Percentiles rank a stretch among this genome's conserved stretches.
Evolutionary conservation across 441 rosid species (phyloP).

Genomic region (Manihot esculenta): DNA sequence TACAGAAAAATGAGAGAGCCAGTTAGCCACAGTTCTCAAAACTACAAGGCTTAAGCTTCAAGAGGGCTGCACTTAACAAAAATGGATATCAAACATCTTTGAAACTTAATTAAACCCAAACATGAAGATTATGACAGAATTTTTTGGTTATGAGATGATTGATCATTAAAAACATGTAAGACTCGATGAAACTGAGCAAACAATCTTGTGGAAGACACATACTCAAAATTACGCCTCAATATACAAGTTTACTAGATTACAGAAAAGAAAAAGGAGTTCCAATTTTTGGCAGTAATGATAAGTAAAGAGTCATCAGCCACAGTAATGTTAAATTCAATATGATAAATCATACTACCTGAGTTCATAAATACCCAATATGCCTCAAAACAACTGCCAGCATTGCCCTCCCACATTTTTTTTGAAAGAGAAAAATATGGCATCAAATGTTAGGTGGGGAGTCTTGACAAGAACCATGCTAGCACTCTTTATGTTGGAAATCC

Average conservation of each 20-base stretch:
- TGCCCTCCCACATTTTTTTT: no score
- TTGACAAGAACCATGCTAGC: no score
- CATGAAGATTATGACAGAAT: not conserved
- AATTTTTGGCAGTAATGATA: not conserved
- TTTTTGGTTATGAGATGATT: not conserved
- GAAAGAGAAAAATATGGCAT: no score
- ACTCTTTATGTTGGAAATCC: no score
- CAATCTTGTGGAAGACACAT: not conserved
- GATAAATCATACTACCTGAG: no score
- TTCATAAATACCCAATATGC: no score
- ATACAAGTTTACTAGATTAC: not conserved
- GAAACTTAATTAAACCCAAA: not conserved
- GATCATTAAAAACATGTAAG: not conserved
- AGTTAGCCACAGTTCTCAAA: not conserved
- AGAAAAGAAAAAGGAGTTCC: not conserved
- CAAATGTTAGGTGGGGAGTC: no score
- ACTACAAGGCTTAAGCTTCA: not conserved
- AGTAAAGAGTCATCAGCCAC: not conserved
- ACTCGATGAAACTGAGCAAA: not conserved
- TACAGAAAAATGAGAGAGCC: not conserved
- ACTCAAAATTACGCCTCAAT: not conserved
- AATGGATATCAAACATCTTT: not conserved
- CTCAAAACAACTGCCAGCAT: no score
- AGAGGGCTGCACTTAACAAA: not conserved
- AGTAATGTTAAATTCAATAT: not conserved